phyloP scores from a whole-genome alignment of 2,329 filamentous ascomycete species.

The Fusarium sp. region DNA sequence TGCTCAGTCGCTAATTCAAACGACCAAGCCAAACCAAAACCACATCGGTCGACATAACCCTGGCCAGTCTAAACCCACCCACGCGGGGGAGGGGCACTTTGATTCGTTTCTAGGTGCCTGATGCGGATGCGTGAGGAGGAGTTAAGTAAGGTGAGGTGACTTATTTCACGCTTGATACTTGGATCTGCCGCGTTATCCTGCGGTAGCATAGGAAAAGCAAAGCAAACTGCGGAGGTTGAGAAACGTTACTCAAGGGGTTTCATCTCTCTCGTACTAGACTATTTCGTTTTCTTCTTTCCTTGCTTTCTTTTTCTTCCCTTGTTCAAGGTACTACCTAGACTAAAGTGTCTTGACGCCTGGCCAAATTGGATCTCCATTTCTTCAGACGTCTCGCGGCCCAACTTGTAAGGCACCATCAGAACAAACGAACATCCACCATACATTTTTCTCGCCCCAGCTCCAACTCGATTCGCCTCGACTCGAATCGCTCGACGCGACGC shows the following conservation, averaged over 20 bases:
- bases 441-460: constrained; percentile 39
- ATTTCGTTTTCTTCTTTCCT: neutral
- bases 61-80: constrained; percentile 36
- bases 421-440: constrained; percentile 22
- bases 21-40: constrained; percentile 2
- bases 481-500: constrained; percentile 35
- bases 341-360: constrained; percentile 17
- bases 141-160: constrained; percentile 40
- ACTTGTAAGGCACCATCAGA: constrained; percentile 42
- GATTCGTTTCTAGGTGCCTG: constrained; percentile 41
- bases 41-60: constrained; percentile 30
- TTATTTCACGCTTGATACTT: constrained; percentile 41
- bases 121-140: constrained; percentile 43
- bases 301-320: neutral
- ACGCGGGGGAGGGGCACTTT: constrained; percentile 45
- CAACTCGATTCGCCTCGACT: constrained; percentile 21
- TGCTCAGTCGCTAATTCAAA: constrained; percentile 23
- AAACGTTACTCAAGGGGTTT: constrained; percentile 21
- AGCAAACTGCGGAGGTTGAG: constrained; percentile 27
- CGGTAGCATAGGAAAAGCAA: constrained; percentile 11
- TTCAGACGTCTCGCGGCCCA: constrained; percentile 42
- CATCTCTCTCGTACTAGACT: constrained; percentile 14
- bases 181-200: constrained; percentile 43
- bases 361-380: constrained; percentile 11
- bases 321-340: neutral